Evolutionary conservation across 495 filamentous ascomycete genomes (phyloP), one percentile per base, ranked within the genome.

Genomic region (Echria macrotheca): DNA sequence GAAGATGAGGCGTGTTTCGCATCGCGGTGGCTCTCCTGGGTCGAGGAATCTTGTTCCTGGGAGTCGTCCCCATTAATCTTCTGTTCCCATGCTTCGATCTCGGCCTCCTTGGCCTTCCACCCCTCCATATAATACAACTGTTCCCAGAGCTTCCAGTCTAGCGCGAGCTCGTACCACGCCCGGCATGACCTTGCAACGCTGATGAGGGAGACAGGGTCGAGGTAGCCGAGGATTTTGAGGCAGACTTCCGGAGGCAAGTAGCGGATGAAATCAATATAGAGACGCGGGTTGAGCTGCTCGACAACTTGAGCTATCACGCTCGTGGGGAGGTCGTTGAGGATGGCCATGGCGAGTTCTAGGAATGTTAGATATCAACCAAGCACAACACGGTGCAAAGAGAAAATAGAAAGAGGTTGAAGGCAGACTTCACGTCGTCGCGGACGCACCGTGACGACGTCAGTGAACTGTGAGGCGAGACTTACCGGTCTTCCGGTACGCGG

Each of bases 261-360:
- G 49, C 80, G 68, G 24, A 95, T 78, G 37, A 95, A 95, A 68
- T 98, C 89, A 68, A 96, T 88, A 65, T 96, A 89, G 19, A 95
- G 82, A 5, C 87, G 79, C 6, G 84, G 86, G 38, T 83, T 81
- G 14, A 95, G 70, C 33, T 86, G 83, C 48, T 69, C 59, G 19
- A 93, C 87, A 17, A 96, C 80, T n/a, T 80, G 75, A 12, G 84
- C 81, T 42, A 95, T 81, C 10, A 81, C 78, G 25, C 82, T 83
- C 15, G 87, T 90, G 15, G 83, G 84, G 4, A 96, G 73, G 39
- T 84, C 81, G 50, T 80, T 78, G 28, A 95, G 71, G 18, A 94
- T 69, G 3, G 75, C 67, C 71, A 84, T 81, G 21, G 76, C 76
- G 33, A 85, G 72, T 53, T 77, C 81, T 82, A 49, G 10, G 22